A percentile compares a stretch with the other conserved stretches of the same genome.
Conservation (phyloP, 257 asterid genomes). For the Ajuga chamaepitys region DNA sequence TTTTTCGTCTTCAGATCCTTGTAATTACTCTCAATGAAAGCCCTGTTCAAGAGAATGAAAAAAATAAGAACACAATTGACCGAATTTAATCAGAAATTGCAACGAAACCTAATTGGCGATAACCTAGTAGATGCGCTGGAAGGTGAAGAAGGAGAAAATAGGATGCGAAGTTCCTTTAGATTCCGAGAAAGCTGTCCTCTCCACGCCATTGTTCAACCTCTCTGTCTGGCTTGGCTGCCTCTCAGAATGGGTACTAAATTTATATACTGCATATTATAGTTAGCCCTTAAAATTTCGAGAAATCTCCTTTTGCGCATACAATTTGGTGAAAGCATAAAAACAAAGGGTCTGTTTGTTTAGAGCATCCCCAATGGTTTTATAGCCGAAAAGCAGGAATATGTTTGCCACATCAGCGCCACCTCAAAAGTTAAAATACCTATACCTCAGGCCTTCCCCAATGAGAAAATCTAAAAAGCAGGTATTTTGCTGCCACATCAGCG, state of each 20-base stretch:
- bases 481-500: no score
- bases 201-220: constrained; percentile 64
- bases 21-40: constrained; percentile 72
- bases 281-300: not conserved
- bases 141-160: constrained; percentile 59
- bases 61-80: not conserved
- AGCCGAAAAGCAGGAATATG: no score
- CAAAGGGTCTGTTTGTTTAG: no score
- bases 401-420: no score
- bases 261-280: not conserved
- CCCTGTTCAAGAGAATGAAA: constrained; percentile 20
- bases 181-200: constrained; percentile 64
- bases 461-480: no score
- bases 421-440: no score
- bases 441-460: no score
- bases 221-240: not conserved
- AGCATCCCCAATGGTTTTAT: no score
- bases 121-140: constrained; percentile 75
- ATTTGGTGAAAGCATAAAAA: no score
- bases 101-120: not conserved
- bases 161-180: constrained; percentile 80
- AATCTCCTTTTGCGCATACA: not conserved
- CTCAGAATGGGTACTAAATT: not conserved
- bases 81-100: not conserved
- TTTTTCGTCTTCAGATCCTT: constrained; percentile 83